Percentiles rank a stretch among this genome's conserved stretches.
Conservation (phyloP, 2,329 filamentous ascomycete species). For the Fusarium stilboides region DNA sequence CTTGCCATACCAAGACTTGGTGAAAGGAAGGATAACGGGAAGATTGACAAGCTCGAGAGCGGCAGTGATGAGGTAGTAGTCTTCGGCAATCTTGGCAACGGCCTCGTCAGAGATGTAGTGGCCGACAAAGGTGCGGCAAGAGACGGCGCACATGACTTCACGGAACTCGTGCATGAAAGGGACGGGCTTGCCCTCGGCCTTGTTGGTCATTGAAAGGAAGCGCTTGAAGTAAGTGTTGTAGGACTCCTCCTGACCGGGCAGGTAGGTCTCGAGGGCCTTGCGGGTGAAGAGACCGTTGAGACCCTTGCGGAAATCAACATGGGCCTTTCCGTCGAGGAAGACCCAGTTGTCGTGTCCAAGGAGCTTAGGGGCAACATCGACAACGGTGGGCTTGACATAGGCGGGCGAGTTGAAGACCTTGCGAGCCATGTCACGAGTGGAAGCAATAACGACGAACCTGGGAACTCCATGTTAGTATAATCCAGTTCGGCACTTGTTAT, state of each 20-base stretch:
- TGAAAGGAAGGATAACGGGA: conserved; percentile 94
- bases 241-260: conserved; percentile 92
- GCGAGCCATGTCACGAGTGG: conserved; percentile 92
- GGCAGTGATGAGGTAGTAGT: conserved; percentile 97
- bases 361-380: conserved; percentile 94
- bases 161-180: conserved; percentile 95
- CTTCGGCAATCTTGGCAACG: conserved; percentile 94
- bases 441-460: conserved; percentile 97
- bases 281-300: conserved; percentile 95
- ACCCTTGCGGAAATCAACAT: conserved; percentile 97
- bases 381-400: conserved; percentile 96
- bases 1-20: conserved; percentile 97
- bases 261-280: conserved; percentile 86
- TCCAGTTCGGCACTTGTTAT: neutral
- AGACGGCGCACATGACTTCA: conserved; percentile 94
- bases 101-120: conserved; percentile 93
- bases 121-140: conserved; percentile 96
- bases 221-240: conserved; percentile 88
- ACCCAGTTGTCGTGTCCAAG: conserved; percentile 96
- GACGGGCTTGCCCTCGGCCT: conserved; percentile 79
- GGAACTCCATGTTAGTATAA: conserved; percentile 21
- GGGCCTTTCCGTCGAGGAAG: conserved; percentile 93
- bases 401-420: conserved; percentile 96
- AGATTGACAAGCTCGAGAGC: conserved; percentile 98
- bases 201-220: conserved; percentile 82